These are phyloP conservation scores for Ilyonectria robusta DNA, from an alignment of 2,329 filamentous ascomycete species.

Conservation along the genomic window DNA sequence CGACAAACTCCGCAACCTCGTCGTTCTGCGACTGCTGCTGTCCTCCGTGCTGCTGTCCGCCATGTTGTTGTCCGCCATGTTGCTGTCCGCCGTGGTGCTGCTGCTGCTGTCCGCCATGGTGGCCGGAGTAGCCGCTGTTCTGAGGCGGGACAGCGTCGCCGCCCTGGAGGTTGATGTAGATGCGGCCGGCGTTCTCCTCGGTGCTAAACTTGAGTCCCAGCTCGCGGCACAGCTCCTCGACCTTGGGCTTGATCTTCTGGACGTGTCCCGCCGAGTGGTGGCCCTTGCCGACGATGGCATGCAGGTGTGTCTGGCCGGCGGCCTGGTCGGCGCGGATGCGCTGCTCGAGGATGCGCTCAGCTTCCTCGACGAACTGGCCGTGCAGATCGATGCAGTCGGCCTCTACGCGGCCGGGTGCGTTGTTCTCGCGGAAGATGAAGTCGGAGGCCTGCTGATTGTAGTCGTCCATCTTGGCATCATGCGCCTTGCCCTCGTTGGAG, in stretches of 20 bases:
- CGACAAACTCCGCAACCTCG: conserved; percentile 71
- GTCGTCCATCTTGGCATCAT: conserved; percentile 86
- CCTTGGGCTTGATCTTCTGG: conserved; percentile 95
- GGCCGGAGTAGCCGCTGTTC: conserved; percentile 52
- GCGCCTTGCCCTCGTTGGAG: conserved; percentile 86
- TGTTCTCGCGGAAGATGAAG: conserved; percentile 96
- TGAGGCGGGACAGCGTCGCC: conserved; percentile 70
- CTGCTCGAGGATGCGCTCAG: conserved; percentile 89
- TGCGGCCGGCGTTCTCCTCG: conserved; percentile 90
- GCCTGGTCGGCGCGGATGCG: conserved; percentile 84
- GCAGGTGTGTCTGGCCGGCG: conserved; percentile 84
- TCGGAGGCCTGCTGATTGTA: conserved; percentile 94
- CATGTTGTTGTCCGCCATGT: conserved; percentile 52
- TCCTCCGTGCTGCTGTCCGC: conserved; percentile 54
- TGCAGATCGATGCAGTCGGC: conserved; percentile 93
- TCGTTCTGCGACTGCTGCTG: conserved; percentile 63
- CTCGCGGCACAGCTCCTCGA: conserved; percentile 88
- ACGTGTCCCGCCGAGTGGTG: conserved; percentile 87
- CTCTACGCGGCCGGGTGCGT: conserved; percentile 80
- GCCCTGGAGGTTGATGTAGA: conserved; percentile 89
- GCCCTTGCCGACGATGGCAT: conserved; percentile 96
- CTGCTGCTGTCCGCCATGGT: conserved; percentile 58
- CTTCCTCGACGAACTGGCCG: conserved; percentile 94
- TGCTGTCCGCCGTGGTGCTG: conserved; percentile 60
- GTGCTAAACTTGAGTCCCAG: conserved; percentile 86